Evolutionary conservation across 495 filamentous ascomycete genomes (phyloP).

Genomic region (Tuber umbilicatum): DNA sequence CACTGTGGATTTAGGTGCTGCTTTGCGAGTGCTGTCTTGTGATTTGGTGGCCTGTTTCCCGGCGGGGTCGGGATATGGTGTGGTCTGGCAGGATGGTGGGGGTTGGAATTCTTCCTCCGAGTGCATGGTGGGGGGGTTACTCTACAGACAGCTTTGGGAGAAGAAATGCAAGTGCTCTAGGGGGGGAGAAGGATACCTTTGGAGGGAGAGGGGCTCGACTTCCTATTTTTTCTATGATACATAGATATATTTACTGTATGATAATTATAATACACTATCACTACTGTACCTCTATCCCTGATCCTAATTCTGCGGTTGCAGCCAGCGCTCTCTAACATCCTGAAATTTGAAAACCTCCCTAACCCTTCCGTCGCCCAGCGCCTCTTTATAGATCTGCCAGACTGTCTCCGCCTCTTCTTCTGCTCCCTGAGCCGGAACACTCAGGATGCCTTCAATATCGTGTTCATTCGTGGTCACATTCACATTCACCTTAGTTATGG

Average conservation of each 20-base stretch:
- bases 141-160: neutral
- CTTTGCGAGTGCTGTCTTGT: conserved; percentile 1
- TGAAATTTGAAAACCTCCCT: neutral
- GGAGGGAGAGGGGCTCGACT: neutral
- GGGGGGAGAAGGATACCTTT: neutral
- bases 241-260: neutral
- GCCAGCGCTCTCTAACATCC: neutral
- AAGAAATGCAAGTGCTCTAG: neutral
- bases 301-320: neutral
- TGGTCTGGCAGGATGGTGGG: neutral
- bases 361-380: neutral
- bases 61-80: neutral
- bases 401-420: neutral
- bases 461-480: conserved; percentile 14
- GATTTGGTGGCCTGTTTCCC: neutral
- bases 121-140: neutral
- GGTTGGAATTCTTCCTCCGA: neutral
- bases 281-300: neutral
- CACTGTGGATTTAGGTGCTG: neutral
- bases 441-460: neutral
- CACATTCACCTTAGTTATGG: conserved; percentile 12
- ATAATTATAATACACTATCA: neutral
- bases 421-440: neutral
- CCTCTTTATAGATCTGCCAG: neutral
- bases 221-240: neutral